Percentiles rank a stretch among this genome's conserved stretches.
Conservation (phyloP, 768 basidiomycete species). For the Boletus patriciae region DNA sequence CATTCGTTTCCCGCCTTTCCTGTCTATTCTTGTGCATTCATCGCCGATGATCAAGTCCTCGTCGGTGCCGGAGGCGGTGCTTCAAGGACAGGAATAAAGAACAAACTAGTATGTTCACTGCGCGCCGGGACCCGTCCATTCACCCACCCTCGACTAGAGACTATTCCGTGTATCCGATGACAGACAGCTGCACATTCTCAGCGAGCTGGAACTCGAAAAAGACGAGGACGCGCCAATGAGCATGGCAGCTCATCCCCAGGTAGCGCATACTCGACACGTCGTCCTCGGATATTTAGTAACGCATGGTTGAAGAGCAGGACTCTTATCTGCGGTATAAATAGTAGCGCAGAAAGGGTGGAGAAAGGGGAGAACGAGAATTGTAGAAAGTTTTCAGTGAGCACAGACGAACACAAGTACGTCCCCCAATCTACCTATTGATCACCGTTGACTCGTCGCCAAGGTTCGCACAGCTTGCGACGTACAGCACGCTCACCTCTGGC, state of each 20-base stretch:
- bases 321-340: conserved; percentile 88
- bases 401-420: conserved; percentile 57
- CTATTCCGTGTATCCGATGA: conserved; percentile 62
- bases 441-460: conserved; percentile 17
- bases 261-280: conserved; percentile 30
- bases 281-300: neutral
- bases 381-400: conserved; percentile 57
- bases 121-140: neutral
- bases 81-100: conserved; percentile 86
- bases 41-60: conserved; percentile 67
- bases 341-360: conserved; percentile 57
- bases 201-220: conserved; percentile 72
- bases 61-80: conserved; percentile 92
- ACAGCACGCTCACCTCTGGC: conserved; percentile 58
- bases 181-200: conserved; percentile 51
- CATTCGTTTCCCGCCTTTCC: conserved; percentile 84
- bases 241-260: conserved; percentile 68
- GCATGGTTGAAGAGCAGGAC: conserved; percentile 40
- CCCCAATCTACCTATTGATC: neutral
- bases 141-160: conserved; percentile 44
- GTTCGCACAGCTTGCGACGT: conserved; percentile 38
- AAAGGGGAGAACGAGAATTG: conserved; percentile 83
- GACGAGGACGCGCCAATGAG: conserved; percentile 98
- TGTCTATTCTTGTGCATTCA: conserved; percentile 83
- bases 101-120: conserved; percentile 66